Evolutionary conservation across 768 basidiomycete species (phyloP).

Genomic region (Russula sp.): DNA sequence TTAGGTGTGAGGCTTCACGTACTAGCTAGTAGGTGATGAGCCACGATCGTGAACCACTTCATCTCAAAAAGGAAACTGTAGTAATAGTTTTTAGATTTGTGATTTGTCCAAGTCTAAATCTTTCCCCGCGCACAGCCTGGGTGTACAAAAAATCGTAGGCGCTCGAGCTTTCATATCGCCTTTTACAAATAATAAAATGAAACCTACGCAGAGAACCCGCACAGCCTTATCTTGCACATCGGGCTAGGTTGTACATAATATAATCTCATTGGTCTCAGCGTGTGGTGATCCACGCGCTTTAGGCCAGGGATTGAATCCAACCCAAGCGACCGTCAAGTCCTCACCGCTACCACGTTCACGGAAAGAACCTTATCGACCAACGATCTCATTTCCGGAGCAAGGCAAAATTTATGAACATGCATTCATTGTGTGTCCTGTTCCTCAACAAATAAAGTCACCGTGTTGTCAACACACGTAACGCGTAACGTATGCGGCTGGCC

Average conservation of each 20-base stretch:
- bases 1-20: not conserved
- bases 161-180: slow-evolving; percentile 1
- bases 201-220: slow-evolving; percentile 6
- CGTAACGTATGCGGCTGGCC: not conserved
- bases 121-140: not conserved
- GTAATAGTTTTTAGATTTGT: slow-evolving; percentile 1
- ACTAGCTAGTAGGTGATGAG: not conserved
- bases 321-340: slow-evolving; percentile 9
- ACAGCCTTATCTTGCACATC: slow-evolving; percentile 16
- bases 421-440: not conserved
- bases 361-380: slow-evolving; percentile 19
- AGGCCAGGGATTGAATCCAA: slow-evolving; percentile 11
- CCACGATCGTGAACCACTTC: not conserved
- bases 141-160: not conserved
- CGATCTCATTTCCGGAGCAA: slow-evolving; percentile 18
- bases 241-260: slow-evolving; percentile 7
- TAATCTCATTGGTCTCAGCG: not conserved
- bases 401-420: slow-evolving; percentile 13
- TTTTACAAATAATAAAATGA: slow-evolving; percentile 13
- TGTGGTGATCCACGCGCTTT: slow-evolving; percentile 21
- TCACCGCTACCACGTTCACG: slow-evolving; percentile 21
- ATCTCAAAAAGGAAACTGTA: slow-evolving; percentile 17
- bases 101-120: slow-evolving; percentile 4
- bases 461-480: not conserved
- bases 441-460: slow-evolving; percentile 7